phyloP scores from a whole-genome alignment of 164 flowering plant genomes.

The Vitis labrusca region DNA sequence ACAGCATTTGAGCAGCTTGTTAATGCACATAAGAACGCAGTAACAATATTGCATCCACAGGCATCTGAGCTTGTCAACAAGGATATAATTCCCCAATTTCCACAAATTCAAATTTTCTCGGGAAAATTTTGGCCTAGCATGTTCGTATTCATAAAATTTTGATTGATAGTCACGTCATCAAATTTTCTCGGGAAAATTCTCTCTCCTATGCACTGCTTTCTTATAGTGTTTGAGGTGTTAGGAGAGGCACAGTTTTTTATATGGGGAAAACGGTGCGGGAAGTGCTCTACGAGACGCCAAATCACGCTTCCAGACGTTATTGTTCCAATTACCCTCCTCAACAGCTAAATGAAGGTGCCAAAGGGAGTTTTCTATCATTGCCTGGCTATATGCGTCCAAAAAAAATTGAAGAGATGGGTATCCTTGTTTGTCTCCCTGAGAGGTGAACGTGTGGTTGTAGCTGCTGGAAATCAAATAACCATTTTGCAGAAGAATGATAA shows the following conservation, averaged over 20 bases:
- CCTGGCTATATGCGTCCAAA: slow-evolving; percentile 40
- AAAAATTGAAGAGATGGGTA: slow-evolving; percentile 37
- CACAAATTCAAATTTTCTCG: slow-evolving; percentile 23
- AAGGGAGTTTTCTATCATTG: slow-evolving; percentile 40
- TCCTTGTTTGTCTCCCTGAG: slow-evolving; percentile 71
- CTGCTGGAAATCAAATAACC: slow-evolving; percentile 68
- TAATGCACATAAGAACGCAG: no score
- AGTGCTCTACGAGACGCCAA: slow-evolving; percentile 68
- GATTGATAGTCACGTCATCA: no score
- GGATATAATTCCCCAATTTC: slow-evolving; percentile 47
- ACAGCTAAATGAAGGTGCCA: slow-evolving; percentile 39
- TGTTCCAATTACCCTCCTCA: slow-evolving; percentile 64
- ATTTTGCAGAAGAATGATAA: slow-evolving; percentile 69
- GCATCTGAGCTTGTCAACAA: slow-evolving; percentile 55
- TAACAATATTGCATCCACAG: slow-evolving; percentile 31
- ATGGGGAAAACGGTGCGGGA: slow-evolving; percentile 36
- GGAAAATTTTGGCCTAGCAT: no score
- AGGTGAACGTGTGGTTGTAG: slow-evolving; percentile 56
- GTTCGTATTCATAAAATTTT: no score
- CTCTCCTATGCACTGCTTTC: no score
- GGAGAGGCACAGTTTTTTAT: not conserved
- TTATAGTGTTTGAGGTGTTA: slow-evolving; percentile 8
- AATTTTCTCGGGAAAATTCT: no score
- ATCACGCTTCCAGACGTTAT: slow-evolving; percentile 62
- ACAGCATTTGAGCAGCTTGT: no score